A percentile compares a stretch with the other conserved stretches of the same genome.
These are phyloP conservation scores for Colletotrichum theobromicola DNA, from an alignment of 2,329 filamentous ascomycete genomes.

Conservation along the genomic window DNA sequence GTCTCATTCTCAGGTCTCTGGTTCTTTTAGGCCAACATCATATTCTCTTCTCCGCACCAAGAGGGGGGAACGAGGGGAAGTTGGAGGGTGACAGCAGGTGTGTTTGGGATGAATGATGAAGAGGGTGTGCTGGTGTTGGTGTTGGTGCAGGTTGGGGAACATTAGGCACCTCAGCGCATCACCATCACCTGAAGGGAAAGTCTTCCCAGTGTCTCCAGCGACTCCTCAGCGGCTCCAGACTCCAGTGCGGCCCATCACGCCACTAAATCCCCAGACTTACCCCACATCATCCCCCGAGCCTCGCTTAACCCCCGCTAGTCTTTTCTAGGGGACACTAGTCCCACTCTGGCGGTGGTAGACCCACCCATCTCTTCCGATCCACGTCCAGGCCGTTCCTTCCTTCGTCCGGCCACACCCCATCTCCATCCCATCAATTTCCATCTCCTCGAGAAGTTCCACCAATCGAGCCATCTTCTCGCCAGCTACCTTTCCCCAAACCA, in stretches of 20 bases:
- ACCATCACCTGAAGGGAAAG: background rate
- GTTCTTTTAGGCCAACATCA: background rate
- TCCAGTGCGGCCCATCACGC: slow-evolving; percentile 16
- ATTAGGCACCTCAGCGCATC: background rate
- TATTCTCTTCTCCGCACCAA: background rate
- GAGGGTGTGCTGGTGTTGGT: background rate
- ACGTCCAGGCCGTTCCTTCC: background rate
- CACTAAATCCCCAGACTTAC: slow-evolving; percentile 22
- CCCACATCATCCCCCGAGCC: background rate
- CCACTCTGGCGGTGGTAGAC: background rate
- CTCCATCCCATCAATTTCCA: background rate
- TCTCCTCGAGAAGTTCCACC: slow-evolving; percentile 13
- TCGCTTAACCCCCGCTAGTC: background rate
- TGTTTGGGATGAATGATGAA: background rate
- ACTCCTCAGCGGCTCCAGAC: background rate
- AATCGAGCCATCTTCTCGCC: background rate
- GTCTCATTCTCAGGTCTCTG: background rate
- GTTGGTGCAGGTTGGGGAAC: background rate
- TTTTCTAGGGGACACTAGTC: background rate
- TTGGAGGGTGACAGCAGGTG: background rate
- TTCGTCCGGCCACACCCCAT: background rate
- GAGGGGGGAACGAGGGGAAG: background rate
- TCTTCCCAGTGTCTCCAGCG: background rate
- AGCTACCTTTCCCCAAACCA: background rate
- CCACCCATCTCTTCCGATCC: background rate